Evolutionary conservation across 176 grass and related monocot species (phyloP), one percentile per base, ranked within the genome.

Genomic region (Paspalum vaginatum): DNA sequence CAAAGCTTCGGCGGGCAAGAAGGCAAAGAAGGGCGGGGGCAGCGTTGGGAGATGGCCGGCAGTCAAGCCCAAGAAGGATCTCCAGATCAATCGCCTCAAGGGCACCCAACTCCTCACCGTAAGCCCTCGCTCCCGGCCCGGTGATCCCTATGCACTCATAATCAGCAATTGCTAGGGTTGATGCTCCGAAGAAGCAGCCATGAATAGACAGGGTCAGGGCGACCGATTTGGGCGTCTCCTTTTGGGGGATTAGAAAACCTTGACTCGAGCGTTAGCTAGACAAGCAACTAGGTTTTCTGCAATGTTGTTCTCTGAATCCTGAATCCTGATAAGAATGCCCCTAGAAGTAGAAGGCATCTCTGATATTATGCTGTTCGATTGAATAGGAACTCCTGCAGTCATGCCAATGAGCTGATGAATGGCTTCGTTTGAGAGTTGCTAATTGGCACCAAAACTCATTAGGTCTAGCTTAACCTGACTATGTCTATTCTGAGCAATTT

Each of bases 71-170:
- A 98, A 98, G 86, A 93, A 78, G 74, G 84, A 92, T 81, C 83
- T 98, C 70, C 92, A 84, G 79, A 73, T 92, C 85, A 89, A 93
- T 86, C 88, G 84, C 47, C 86, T 98, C 81, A 94, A 94, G 86
- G 83, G 83, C 47, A 85, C 82, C 76, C 92, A 88, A 7, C 87
- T 97, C 70, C 85, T 97, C 79, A 97, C 91, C 56, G 94, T 97
- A 88, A 72, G 77, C 54, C 51, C 37, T 44, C 45, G 55, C 42
- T 51, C 11, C 47, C 39, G 44, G 58, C 44, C 41, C 25, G 16
- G 44, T 37, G 52, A 65, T 37, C 41, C 43, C 43, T 61, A 69
- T 25, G 15, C 8, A 65, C 52, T 0, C 62, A 20, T 41, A 20
- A 47, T 85, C 4, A 62, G 46, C 13, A n/a, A 25, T 18, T 75